Evolutionary conservation across 306 rosid species (phyloP).

Genomic region (Cucurbita argyrosperma): DNA sequence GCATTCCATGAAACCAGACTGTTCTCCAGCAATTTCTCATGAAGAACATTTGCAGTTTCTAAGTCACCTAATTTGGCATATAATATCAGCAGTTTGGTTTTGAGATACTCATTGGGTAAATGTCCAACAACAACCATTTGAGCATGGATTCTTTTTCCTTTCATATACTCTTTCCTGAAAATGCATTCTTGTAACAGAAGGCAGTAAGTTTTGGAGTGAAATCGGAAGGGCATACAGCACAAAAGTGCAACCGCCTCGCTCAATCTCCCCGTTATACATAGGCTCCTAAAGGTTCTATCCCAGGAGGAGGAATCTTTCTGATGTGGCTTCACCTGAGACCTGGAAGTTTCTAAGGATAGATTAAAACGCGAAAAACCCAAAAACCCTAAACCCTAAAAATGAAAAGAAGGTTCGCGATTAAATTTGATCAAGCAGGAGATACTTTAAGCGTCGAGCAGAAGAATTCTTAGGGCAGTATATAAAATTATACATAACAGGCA

Average conservation of each 20-base stretch:
- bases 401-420: neutral
- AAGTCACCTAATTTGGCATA: constrained; percentile 49
- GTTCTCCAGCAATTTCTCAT: constrained; percentile 28
- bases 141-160: constrained; percentile 45
- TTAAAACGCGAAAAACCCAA: neutral
- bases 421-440: neutral
- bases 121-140: constrained; percentile 47
- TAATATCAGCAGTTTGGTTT: constrained; percentile 44
- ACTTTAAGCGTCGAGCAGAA: neutral
- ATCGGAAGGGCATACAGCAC: constrained; percentile 24
- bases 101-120: constrained; percentile 38
- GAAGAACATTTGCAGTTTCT: constrained; percentile 34
- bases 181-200: constrained; percentile 75
- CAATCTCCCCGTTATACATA: constrained; percentile 49
- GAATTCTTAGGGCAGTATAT: neutral
- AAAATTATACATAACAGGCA: neutral
- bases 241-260: constrained; percentile 43
- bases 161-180: constrained; percentile 39
- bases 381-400: neutral
- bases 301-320: constrained; percentile 11
- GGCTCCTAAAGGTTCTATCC: constrained; percentile 33
- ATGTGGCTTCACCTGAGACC: constrained; percentile 59
- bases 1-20: constrained; percentile 61
- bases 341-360: constrained; percentile 38
- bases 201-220: constrained; percentile 31